Conservation (phyloP, 2,329 filamentous ascomycete genomes). For the Penicillium rolfsii region DNA sequence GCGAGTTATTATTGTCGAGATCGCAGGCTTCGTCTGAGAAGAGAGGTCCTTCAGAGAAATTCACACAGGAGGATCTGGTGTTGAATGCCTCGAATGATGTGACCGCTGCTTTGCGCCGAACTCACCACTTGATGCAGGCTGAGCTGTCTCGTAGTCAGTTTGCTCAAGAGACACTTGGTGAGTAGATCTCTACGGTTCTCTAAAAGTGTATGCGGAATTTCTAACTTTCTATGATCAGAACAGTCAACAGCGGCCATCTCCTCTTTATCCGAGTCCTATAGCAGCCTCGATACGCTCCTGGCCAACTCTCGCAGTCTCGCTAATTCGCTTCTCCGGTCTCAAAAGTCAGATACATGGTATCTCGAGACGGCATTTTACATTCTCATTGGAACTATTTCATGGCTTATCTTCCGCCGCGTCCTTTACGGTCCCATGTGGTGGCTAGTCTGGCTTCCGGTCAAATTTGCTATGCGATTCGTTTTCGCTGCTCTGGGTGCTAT, state of each 20-base stretch:
- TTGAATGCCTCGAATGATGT: slow-evolving; percentile 80
- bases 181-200: slow-evolving; percentile 13
- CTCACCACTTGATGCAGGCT: slow-evolving; percentile 81
- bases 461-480: slow-evolving; percentile 63
- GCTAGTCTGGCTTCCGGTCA: slow-evolving; percentile 82
- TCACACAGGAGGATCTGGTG: slow-evolving; percentile 72
- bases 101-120: slow-evolving; percentile 78
- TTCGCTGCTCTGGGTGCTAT: slow-evolving; percentile 60
- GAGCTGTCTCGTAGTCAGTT: slow-evolving; percentile 87
- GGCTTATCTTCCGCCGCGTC: slow-evolving; percentile 82
- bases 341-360: slow-evolving; percentile 99
- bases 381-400: slow-evolving; percentile 73
- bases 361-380: slow-evolving; percentile 87
- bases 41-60: slow-evolving; percentile 48
- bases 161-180: slow-evolving; percentile 77
- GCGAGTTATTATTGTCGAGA: slow-evolving; percentile 71
- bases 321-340: slow-evolving; percentile 76
- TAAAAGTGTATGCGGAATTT: neutral
- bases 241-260: slow-evolving; percentile 82
- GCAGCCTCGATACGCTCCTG: slow-evolving; percentile 75
- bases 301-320: slow-evolving; percentile 74
- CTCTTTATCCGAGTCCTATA: slow-evolving; percentile 79
- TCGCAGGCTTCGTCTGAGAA: slow-evolving; percentile 36
- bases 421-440: slow-evolving; percentile 90
- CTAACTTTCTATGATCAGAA: slow-evolving; percentile 43